phyloP scores from a whole-genome alignment of 176 grass and related monocot species.

The Triticum urartu region DNA sequence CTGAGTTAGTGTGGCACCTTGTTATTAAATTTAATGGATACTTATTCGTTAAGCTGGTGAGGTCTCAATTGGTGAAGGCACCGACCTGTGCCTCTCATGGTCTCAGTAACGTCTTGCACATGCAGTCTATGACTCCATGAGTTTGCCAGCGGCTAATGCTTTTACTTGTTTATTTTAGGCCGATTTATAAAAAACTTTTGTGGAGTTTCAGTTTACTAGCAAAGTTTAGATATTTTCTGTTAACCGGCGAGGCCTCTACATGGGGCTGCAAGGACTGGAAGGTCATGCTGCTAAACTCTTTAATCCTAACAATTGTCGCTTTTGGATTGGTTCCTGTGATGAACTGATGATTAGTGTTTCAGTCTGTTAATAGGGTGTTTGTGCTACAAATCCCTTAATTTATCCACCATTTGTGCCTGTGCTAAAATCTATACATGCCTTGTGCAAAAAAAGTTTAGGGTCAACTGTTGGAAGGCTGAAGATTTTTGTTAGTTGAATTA shows the following conservation, averaged over 20 bases:
- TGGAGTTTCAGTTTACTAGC: neutral
- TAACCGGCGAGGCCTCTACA: neutral
- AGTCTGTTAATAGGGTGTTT: neutral
- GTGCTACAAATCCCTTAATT: neutral
- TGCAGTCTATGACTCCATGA: neutral
- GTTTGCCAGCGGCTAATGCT: neutral
- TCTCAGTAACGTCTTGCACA: neutral
- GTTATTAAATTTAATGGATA: neutral
- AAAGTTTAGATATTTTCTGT: neutral
- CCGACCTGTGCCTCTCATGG: neutral
- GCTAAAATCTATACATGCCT: neutral
- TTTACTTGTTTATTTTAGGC: conserved; percentile 13
- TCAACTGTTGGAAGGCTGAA: neutral
- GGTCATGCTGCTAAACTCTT: neutral
- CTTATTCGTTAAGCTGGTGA: neutral
- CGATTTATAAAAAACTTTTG: neutral
- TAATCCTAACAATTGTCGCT: neutral
- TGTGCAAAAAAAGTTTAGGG: neutral
- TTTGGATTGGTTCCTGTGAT: neutral
- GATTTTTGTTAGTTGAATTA: neutral
- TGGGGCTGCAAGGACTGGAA: neutral
- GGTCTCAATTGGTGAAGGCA: neutral
- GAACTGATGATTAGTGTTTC: neutral
- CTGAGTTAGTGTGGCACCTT: neutral
- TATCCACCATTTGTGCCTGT: neutral